These are phyloP conservation scores for Talaromyces albobiverticillius DNA, from an alignment of 2,329 filamentous ascomycete genomes.

Conservation along the genomic window DNA sequence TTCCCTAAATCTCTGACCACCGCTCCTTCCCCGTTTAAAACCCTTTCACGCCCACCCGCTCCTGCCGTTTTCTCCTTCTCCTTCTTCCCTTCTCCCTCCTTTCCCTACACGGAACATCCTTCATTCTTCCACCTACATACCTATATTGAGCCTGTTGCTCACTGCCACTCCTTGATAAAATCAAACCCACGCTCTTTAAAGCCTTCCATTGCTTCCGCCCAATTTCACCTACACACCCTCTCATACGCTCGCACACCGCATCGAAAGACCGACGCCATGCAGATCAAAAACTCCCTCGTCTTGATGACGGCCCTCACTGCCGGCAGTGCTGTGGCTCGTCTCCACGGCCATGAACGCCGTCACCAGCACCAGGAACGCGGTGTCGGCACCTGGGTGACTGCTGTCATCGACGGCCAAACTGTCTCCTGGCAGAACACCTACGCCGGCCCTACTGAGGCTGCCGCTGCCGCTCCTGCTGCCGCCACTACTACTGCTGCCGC, in stretches of 20 bases:
- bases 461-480: conserved; percentile 12
- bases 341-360: conserved; percentile 38
- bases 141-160: conserved; percentile 14
- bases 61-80: background rate
- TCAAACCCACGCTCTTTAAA: conserved; percentile 13
- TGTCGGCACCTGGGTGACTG: conserved; percentile 31
- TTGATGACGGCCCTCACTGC: conserved; percentile 36
- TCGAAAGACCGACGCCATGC: conserved; percentile 24
- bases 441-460: conserved; percentile 21
- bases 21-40: background rate
- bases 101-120: background rate
- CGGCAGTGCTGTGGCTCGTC: conserved; percentile 33
- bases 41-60: background rate
- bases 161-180: conserved; percentile 15
- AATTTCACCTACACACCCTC: background rate
- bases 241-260: background rate
- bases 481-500: conserved; percentile 17
- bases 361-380: conserved; percentile 33
- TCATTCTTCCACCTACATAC: conserved; percentile 4
- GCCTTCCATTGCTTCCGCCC: background rate
- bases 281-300: conserved; percentile 36
- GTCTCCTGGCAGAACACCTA: conserved; percentile 37
- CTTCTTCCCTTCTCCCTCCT: background rate
- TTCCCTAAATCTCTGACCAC: background rate
- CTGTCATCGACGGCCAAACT: conserved; percentile 32